Percentiles rank a stretch among this genome's conserved stretches.
phyloP scores from a whole-genome alignment of 1,284 basidiomycete species.

The Megacollybia platyphylla region DNA sequence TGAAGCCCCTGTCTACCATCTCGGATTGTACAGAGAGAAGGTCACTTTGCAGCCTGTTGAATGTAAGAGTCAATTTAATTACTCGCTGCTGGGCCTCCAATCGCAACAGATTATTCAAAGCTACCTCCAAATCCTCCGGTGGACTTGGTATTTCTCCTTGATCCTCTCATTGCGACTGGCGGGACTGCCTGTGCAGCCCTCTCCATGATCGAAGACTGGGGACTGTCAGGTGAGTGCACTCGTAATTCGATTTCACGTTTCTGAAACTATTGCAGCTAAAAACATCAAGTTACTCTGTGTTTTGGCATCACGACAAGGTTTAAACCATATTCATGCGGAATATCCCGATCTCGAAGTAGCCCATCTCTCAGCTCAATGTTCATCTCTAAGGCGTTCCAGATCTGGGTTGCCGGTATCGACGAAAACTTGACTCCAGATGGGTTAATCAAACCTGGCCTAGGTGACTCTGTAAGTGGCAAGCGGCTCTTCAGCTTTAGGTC shows the following conservation, averaged over 20 bases:
- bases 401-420: slow-evolving; percentile 80
- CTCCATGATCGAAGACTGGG: slow-evolving; percentile 80
- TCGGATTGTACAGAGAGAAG: slow-evolving; percentile 87
- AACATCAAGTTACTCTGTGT: slow-evolving; percentile 80
- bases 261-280: slow-evolving; percentile 26
- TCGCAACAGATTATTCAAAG: slow-evolving; percentile 74
- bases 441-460: slow-evolving; percentile 77
- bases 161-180: slow-evolving; percentile 89
- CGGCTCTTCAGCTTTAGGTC: neutral
- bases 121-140: slow-evolving; percentile 69
- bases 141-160: slow-evolving; percentile 77
- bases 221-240: slow-evolving; percentile 44
- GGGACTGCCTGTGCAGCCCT: slow-evolving; percentile 86
- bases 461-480: slow-evolving; percentile 60
- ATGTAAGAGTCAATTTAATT: slow-evolving; percentile 33
- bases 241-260: neutral
- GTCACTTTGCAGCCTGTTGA: slow-evolving; percentile 86
- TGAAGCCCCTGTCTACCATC: slow-evolving; percentile 76
- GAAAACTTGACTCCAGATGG: slow-evolving; percentile 59
- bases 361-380: neutral
- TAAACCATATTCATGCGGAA: slow-evolving; percentile 51
- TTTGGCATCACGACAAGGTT: slow-evolving; percentile 67
- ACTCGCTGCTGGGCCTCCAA: slow-evolving; percentile 4
- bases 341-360: slow-evolving; percentile 75
- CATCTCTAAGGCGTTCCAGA: slow-evolving; percentile 26